A percentile compares a stretch with the other conserved stretches of the same genome.
phyloP scores from a whole-genome alignment of 1,284 basidiomycete species.

The Wolfiporia cocos region DNA sequence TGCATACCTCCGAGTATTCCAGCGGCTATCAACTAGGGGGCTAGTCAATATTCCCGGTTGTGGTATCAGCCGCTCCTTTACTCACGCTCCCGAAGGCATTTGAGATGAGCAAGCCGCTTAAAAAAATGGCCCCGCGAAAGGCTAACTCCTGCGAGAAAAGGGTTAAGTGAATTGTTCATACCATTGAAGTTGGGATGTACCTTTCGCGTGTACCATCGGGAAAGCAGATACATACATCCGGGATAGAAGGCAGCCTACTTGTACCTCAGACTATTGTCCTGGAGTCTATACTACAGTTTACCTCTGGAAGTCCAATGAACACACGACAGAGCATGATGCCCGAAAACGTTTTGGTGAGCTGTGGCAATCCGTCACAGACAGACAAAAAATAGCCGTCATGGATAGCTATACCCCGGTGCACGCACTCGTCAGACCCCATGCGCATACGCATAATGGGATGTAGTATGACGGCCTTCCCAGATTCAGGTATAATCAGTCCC shows the following conservation, averaged over 20 bases:
- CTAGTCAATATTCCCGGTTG: neutral
- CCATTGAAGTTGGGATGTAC: constrained; percentile 19
- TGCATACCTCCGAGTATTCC: constrained; percentile 69
- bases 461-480: constrained; percentile 53
- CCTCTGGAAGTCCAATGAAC: constrained; percentile 61
- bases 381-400: neutral
- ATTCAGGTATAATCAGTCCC: too few species aligned
- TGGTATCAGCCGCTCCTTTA: constrained; percentile 24
- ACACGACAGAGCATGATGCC: constrained; percentile 53
- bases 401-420: constrained; percentile 48
- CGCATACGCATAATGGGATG: constrained; percentile 53
- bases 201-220: constrained; percentile 62
- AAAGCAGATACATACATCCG: constrained; percentile 58
- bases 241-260: constrained; percentile 56
- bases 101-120: constrained; percentile 61
- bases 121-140: constrained; percentile 66
- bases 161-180: neutral
- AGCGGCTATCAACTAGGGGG: constrained; percentile 44
- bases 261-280: neutral
- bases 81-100: constrained; percentile 72
- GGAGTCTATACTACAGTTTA: constrained; percentile 11
- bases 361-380: neutral
- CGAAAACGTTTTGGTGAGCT: constrained; percentile 49
- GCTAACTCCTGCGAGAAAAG: constrained; percentile 44
- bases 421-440: constrained; percentile 58